phyloP scores from a whole-genome alignment of 2,329 filamentous ascomycete genomes.

The Aciculosporium take region DNA sequence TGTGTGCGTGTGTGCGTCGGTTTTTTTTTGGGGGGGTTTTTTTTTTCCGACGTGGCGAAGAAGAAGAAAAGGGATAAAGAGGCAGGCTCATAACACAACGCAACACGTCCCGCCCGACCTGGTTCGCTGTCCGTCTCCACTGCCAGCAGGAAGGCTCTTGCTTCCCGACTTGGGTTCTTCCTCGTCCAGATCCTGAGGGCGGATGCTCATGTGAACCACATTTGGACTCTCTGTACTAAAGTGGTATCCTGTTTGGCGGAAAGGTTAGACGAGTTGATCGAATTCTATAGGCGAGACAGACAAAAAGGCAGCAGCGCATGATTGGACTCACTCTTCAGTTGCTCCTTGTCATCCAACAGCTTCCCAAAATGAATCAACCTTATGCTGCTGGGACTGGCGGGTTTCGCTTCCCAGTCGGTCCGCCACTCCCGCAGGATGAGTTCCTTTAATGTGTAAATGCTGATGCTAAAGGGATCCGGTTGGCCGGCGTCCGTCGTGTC shows the following conservation, averaged over 20 bases:
- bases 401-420: slow-evolving; percentile 78
- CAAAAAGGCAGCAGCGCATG: too few species aligned
- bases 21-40: too few species aligned
- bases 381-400: slow-evolving; percentile 77
- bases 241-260: slow-evolving; percentile 50
- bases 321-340: slow-evolving; percentile 60
- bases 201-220: slow-evolving; percentile 89
- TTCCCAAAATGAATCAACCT: slow-evolving; percentile 85
- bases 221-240: slow-evolving; percentile 64
- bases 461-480: slow-evolving; percentile 75
- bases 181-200: slow-evolving; percentile 74
- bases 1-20: too few species aligned
- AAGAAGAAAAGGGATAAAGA: background rate
- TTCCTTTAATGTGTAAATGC: slow-evolving; percentile 87
- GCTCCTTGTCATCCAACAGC: slow-evolving; percentile 75
- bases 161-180: slow-evolving; percentile 59
- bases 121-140: slow-evolving; percentile 26
- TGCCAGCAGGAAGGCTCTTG: slow-evolving; percentile 27
- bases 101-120: slow-evolving; percentile 31
- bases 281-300: too few species aligned
- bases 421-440: slow-evolving; percentile 88
- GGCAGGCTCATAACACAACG: slow-evolving; percentile 31
- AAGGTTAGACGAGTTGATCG: slow-evolving; percentile 3
- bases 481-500: slow-evolving; percentile 43
- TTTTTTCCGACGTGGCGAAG: too few species aligned